These are phyloP conservation scores for Pythium aquatile DNA, from an alignment of 352 stramenopile genomes.

Conservation along the genomic window DNA sequence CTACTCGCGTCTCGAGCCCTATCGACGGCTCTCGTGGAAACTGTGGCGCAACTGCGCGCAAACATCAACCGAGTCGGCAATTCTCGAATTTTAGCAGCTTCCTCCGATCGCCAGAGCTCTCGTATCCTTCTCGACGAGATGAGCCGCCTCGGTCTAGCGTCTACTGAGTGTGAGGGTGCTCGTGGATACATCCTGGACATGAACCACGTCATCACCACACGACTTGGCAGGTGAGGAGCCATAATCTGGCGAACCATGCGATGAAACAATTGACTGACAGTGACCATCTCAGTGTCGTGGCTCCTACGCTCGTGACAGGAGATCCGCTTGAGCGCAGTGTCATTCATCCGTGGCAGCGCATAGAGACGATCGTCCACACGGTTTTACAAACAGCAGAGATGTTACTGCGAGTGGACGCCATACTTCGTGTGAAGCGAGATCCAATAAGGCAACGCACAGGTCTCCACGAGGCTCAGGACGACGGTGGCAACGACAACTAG, in stretches of 20 bases:
- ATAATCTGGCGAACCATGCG: background rate
- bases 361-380: conserved; percentile 47
- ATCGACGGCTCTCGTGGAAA: conserved; percentile 14
- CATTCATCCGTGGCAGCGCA: conserved; percentile 52
- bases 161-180: background rate
- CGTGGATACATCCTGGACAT: conserved; percentile 31
- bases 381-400: conserved; percentile 55
- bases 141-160: background rate
- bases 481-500: conserved; percentile 8
- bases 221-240: conserved; percentile 15
- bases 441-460: conserved; percentile 1
- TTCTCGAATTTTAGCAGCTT: background rate
- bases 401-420: conserved; percentile 50
- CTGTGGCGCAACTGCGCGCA: conserved; percentile 13
- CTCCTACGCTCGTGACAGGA: conserved; percentile 35
- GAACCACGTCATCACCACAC: conserved; percentile 24
- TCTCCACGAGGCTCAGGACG: conserved; percentile 2
- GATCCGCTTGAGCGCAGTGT: conserved; percentile 39
- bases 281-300: conserved; percentile 26
- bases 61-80: conserved; percentile 14
- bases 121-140: conserved; percentile 16
- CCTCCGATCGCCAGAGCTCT: background rate
- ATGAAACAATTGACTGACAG: background rate
- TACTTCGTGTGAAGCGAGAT: conserved; percentile 29
- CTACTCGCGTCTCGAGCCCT: conserved; percentile 16